Conservation (phyloP, 2,329 filamentous ascomycete genomes). For the Lachnellula arida region DNA sequence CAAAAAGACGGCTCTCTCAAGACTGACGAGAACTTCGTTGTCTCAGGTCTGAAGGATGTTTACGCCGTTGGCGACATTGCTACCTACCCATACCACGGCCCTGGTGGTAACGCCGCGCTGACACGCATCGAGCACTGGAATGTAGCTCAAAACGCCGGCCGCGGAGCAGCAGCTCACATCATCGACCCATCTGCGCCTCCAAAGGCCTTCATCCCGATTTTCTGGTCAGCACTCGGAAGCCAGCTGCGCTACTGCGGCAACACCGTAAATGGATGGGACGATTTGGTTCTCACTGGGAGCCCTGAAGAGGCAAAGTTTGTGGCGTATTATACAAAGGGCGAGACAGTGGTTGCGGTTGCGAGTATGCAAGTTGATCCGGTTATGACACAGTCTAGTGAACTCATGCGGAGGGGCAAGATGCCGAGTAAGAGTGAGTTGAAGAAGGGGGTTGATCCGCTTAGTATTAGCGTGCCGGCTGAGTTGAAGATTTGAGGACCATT, state of each 20-base stretch:
- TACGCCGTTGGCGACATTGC: constrained; percentile 96
- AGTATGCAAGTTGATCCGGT: constrained; percentile 88
- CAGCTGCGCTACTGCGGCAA: constrained; percentile 94
- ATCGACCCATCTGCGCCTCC: constrained; percentile 56
- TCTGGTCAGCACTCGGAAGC: constrained; percentile 89
- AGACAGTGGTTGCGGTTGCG: constrained; percentile 83
- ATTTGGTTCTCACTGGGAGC: constrained; percentile 73
- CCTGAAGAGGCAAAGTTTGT: constrained; percentile 76
- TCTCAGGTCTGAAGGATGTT: constrained; percentile 73
- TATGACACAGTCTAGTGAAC: constrained; percentile 74
- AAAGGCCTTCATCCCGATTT: constrained; percentile 82
- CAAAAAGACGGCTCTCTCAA: constrained; percentile 81
- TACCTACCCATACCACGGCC: constrained; percentile 89
- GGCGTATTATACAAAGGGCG: constrained; percentile 83
- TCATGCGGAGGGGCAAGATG: constrained; percentile 83
- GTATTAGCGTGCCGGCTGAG: constrained; percentile 24
- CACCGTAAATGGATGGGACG: constrained; percentile 77
- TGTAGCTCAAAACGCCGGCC: constrained; percentile 89
- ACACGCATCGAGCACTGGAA: constrained; percentile 98
- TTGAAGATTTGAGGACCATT: constrained; percentile 13
- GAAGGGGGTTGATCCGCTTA: constrained; percentile 44
- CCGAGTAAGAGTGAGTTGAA: constrained; percentile 72
- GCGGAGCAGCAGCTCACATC: constrained; percentile 74
- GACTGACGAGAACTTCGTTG: constrained; percentile 74
- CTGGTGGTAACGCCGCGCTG: constrained; percentile 67